Percentiles rank a stretch among this genome's conserved stretches.
phyloP scores from a whole-genome alignment of 192 early-diverging fungal genomes.

The Coemansia sp. region DNA sequence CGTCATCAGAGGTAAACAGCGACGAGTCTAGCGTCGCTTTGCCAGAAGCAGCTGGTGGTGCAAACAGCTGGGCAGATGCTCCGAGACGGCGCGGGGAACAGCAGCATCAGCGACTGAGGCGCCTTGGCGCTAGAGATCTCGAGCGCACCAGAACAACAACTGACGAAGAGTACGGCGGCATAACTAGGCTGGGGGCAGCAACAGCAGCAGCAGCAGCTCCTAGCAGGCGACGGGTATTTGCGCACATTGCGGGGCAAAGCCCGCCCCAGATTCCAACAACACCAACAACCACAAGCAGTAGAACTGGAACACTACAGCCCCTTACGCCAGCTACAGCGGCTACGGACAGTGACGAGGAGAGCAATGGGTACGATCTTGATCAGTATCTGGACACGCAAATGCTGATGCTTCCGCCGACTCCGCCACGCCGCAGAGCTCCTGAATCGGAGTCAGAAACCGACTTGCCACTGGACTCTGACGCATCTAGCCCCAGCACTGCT shows the following conservation, averaged over 20 bases:
- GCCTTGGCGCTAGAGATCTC: neutral
- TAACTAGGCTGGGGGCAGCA: neutral
- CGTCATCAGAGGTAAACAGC: neutral
- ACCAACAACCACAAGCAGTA: neutral
- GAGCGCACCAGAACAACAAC: neutral
- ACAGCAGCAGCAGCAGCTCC: conserved; percentile 2
- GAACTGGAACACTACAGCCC: neutral
- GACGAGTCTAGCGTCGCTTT: neutral
- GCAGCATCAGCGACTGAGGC: conserved; percentile 6
- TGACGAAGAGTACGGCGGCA: neutral
- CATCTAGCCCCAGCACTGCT: neutral
- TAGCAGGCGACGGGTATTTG: conserved; percentile 43
- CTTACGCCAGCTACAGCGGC: conserved; percentile 3
- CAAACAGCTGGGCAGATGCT: neutral
- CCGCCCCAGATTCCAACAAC: neutral
- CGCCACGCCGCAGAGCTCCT: conserved; percentile 21
- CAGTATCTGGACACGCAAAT: conserved; percentile 25
- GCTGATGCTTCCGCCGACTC: conserved; percentile 30
- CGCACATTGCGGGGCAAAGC: conserved; percentile 33
- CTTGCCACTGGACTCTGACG: neutral
- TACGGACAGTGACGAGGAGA: neutral
- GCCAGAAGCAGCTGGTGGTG: neutral
- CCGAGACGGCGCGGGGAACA: neutral
- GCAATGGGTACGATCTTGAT: conserved; percentile 13
- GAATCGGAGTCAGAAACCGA: conserved; percentile 26